Percentiles rank a stretch among this genome's conserved stretches.
phyloP scores from a whole-genome alignment of 1,139 yeast genomes.

The Suzukiozyma palmioleophila region DNA sequence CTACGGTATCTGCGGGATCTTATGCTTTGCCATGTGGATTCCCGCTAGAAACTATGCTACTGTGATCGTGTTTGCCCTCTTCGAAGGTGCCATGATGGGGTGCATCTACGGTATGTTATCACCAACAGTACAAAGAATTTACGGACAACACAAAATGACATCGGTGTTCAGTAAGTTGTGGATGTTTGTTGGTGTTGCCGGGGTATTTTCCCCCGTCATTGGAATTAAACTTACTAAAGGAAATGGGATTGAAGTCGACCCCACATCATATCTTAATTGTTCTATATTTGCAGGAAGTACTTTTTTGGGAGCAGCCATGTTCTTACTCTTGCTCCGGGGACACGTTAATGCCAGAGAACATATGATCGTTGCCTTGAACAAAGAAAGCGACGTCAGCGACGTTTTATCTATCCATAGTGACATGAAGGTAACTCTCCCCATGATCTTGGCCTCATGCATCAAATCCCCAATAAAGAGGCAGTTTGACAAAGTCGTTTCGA shows the following conservation, averaged over 20 bases:
- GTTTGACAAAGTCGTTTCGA: neutral
- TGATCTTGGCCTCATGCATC: neutral
- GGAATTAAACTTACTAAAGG: constrained; percentile 44
- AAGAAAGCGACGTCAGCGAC: neutral
- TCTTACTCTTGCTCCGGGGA: constrained; percentile 41
- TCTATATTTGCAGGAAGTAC: constrained; percentile 51
- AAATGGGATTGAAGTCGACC: constrained; percentile 29
- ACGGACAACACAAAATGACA: constrained; percentile 47
- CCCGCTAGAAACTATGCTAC: constrained; percentile 32
- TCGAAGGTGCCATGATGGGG: constrained; percentile 28
- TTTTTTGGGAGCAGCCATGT: constrained; percentile 39
- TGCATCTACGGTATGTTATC: constrained; percentile 27
- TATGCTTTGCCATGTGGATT: constrained; percentile 33
- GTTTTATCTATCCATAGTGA: neutral
- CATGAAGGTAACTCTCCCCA: neutral
- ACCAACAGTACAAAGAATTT: constrained; percentile 31
- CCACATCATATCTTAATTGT: constrained; percentile 45
- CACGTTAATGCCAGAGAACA: constrained; percentile 45
- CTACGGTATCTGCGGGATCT: constrained; percentile 21
- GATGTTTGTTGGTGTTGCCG: constrained; percentile 43
- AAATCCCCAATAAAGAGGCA: neutral
- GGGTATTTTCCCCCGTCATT: constrained; percentile 50
- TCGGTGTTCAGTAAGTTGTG: constrained; percentile 46
- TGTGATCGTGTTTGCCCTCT: constrained; percentile 20
- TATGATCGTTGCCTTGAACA: neutral